Evolutionary conservation across 2,329 filamentous ascomycete species (phyloP).

Genomic region (Dothideomycetidae sp.): DNA sequence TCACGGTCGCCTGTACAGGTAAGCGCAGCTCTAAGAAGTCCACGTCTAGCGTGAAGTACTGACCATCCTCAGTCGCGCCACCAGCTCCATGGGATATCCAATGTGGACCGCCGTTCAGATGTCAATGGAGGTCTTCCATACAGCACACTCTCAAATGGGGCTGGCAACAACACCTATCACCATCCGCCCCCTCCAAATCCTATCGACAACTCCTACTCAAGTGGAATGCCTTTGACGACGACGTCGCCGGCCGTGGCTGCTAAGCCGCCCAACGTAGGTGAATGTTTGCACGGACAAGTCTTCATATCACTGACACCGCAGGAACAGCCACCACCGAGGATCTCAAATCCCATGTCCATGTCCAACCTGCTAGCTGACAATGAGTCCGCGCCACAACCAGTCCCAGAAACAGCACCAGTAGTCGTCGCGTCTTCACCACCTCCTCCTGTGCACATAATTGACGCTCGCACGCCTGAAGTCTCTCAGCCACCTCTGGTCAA

Average conservation of each 20-base stretch:
- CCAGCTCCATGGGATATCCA: background rate
- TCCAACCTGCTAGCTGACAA: constrained; percentile 72
- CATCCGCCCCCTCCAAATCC: background rate
- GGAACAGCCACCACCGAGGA: constrained; percentile 31
- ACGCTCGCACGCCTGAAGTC: background rate
- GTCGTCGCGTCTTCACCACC: constrained; percentile 9
- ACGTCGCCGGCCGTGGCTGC: too few relatives aligned
- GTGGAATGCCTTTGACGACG: too few relatives aligned
- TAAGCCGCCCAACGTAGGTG: too few relatives aligned
- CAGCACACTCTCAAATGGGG: background rate
- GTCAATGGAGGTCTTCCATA: background rate
- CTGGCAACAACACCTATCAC: background rate
- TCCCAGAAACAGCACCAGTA: constrained; percentile 33
- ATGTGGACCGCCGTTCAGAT: background rate
- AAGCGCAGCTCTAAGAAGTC: constrained; percentile 6
- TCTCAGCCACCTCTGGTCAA: background rate
- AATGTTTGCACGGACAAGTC: too few relatives aligned
- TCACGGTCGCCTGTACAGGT: constrained; percentile 20
- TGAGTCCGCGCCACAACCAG: background rate
- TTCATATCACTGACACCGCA: background rate
- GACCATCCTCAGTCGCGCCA: background rate
- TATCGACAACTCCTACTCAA: too few relatives aligned
- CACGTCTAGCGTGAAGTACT: background rate
- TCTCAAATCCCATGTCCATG: constrained; percentile 85
- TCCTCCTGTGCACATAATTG: background rate